Percentiles rank a stretch among this genome's conserved stretches.
These are phyloP conservation scores for Pseudogymnoascus sp. DNA, from an alignment of 2,329 filamentous ascomycete genomes.

Conservation along the genomic window DNA sequence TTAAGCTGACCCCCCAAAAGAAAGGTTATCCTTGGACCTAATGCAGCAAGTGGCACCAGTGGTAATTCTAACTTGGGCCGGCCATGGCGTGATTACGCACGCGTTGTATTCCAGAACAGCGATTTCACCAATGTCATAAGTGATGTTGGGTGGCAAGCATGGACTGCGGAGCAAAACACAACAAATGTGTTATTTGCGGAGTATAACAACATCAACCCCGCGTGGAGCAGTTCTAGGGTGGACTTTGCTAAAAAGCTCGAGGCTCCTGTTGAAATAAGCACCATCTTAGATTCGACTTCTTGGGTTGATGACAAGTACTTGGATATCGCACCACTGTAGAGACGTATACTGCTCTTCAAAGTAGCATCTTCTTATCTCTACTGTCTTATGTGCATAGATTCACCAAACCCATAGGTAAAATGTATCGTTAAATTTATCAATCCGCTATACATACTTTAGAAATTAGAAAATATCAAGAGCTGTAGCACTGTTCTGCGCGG, in stretches of 20 bases:
- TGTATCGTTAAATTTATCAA: no score
- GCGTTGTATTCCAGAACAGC: constrained; percentile 42
- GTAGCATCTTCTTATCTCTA: neutral
- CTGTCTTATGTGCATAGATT: no score
- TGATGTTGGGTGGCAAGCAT: constrained; percentile 40
- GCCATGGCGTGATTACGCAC: constrained; percentile 40
- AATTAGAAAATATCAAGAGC: no score
- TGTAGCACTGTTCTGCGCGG: no score
- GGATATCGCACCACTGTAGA: neutral
- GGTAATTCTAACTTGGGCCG: constrained; percentile 41
- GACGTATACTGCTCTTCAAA: neutral
- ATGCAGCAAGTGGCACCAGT: constrained; percentile 18
- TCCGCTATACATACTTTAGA: no score
- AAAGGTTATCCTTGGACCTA: constrained; percentile 13
- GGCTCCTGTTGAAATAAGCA: constrained; percentile 21
- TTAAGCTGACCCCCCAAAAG: neutral
- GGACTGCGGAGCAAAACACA: constrained; percentile 25
- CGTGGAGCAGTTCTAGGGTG: neutral
- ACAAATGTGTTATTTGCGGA: constrained; percentile 16
- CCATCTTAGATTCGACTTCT: constrained; percentile 34
- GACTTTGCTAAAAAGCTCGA: neutral
- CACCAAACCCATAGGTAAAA: no score
- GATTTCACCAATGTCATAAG: constrained; percentile 41
- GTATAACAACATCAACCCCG: constrained; percentile 16
- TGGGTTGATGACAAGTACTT: constrained; percentile 33